A percentile compares a stretch with the other conserved stretches of the same genome.
These are phyloP conservation scores for Mycosarcoma maydis DNA, from an alignment of 1,284 basidiomycete genomes.

Conservation along the genomic window DNA sequence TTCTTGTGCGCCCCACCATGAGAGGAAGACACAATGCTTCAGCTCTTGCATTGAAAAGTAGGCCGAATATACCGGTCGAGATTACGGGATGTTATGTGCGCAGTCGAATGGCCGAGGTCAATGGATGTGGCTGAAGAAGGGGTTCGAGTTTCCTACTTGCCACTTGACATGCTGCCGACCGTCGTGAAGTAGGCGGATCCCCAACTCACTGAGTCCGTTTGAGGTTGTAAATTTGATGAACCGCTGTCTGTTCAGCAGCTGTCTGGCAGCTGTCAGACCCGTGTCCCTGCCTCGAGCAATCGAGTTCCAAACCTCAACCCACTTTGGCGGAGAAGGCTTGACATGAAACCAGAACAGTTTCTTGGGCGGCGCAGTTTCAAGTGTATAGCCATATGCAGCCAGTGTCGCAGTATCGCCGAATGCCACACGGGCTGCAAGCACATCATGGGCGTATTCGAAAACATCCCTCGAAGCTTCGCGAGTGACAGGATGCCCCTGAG, in stretches of 20 bases:
- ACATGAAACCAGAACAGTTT: background rate
- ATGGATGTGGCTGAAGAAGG: background rate
- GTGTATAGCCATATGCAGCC: constrained; percentile 4
- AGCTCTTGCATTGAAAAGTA: too few relatives aligned
- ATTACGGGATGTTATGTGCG: too few relatives aligned
- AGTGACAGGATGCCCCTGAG: background rate
- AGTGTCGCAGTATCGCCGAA: constrained; percentile 14
- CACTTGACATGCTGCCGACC: background rate
- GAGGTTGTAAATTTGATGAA: background rate
- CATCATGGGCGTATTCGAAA: background rate
- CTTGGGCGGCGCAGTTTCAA: background rate
- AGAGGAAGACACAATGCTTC: too few relatives aligned
- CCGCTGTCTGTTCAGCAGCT: constrained; percentile 1
- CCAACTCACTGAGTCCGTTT: background rate
- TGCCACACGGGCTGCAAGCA: background rate
- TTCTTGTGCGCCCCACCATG: too few relatives aligned
- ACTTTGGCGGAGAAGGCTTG: background rate
- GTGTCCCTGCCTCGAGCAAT: background rate
- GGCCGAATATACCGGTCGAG: too few relatives aligned
- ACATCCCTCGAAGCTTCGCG: background rate
- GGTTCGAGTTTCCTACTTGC: background rate
- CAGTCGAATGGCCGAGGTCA: too few relatives aligned
- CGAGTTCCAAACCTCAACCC: background rate
- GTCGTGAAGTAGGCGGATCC: constrained; percentile 1
- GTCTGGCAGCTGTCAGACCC: background rate